A percentile compares a stretch with the other conserved stretches of the same genome.
These are phyloP conservation scores for Epichloe aotearoae DNA, from an alignment of 2,329 filamentous ascomycete genomes.

Conservation along the genomic window DNA sequence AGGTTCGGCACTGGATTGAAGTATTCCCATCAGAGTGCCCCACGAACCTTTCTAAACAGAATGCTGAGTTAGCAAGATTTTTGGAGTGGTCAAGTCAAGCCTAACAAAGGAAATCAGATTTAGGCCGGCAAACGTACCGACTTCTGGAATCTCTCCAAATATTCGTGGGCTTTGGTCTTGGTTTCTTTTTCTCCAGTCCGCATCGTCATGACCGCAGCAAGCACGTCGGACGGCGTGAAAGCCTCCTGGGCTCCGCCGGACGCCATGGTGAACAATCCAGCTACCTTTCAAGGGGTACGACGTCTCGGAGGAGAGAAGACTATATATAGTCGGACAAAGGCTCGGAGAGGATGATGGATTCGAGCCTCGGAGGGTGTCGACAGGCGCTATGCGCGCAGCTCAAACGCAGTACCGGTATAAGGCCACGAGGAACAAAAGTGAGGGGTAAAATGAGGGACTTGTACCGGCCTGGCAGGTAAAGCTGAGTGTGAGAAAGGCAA, in stretches of 20 bases:
- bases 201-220: conserved; percentile 86
- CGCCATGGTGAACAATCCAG: conserved; percentile 41
- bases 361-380: neutral
- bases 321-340: neutral
- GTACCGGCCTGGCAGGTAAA: neutral
- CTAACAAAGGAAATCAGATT: neutral
- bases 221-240: conserved; percentile 62
- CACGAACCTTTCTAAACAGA: conserved; percentile 69
- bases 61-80: neutral
- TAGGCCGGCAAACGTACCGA: conserved; percentile 45
- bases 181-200: conserved; percentile 67
- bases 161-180: conserved; percentile 86
- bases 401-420: neutral
- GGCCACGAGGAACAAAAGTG: neutral
- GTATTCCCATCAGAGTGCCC: conserved; percentile 73
- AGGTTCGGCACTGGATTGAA: conserved; percentile 67
- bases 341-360: neutral
- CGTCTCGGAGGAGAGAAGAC: neutral
- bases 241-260: conserved; percentile 50
- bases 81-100: neutral
- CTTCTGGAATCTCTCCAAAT: conserved; percentile 92
- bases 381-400: neutral
- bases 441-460: neutral
- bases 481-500: neutral
- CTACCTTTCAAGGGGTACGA: neutral